phyloP scores from a whole-genome alignment of 331 rosid genomes.

The Ulmus americana region DNA sequence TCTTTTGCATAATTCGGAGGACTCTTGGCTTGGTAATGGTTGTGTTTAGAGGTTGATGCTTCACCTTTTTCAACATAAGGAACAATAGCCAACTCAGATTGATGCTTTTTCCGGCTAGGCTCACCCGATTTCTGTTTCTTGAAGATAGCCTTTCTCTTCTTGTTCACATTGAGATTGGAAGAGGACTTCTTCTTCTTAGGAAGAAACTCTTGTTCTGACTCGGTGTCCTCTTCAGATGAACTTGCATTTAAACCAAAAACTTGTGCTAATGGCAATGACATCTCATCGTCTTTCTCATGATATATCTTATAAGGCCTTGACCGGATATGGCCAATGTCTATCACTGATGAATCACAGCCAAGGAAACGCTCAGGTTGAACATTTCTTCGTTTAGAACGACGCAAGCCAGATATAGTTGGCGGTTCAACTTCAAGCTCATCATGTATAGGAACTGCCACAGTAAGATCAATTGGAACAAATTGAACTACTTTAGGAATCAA shows the following conservation, averaged over 20 bases:
- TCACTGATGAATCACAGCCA: constrained; percentile 46
- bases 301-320: constrained; percentile 45
- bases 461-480: constrained; percentile 29
- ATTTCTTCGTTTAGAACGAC: constrained; percentile 85
- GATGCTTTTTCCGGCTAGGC: constrained; percentile 23
- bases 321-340: constrained; percentile 54
- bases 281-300: constrained; percentile 40
- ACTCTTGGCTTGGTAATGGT: constrained; percentile 20
- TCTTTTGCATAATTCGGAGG: constrained; percentile 28
- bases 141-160: constrained; percentile 21
- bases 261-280: constrained; percentile 45
- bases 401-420: constrained; percentile 37
- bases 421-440: constrained; percentile 29
- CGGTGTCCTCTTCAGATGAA: constrained; percentile 13
- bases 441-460: constrained; percentile 15
- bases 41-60: constrained; percentile 30
- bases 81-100: constrained; percentile 44
- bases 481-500: constrained; percentile 40
- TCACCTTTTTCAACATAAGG: constrained; percentile 37
- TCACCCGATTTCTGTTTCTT: constrained; percentile 25
- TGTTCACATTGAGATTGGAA: constrained; percentile 25
- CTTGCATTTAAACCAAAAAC: constrained; percentile 32
- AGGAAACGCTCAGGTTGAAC: constrained; percentile 80
- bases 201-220: constrained; percentile 14
- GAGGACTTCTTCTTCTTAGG: constrained; percentile 11